These are phyloP conservation scores for Takakia lepidozioides DNA, from an alignment of 225 moss, liverwort and hornwort species.

Conservation along the genomic window DNA sequence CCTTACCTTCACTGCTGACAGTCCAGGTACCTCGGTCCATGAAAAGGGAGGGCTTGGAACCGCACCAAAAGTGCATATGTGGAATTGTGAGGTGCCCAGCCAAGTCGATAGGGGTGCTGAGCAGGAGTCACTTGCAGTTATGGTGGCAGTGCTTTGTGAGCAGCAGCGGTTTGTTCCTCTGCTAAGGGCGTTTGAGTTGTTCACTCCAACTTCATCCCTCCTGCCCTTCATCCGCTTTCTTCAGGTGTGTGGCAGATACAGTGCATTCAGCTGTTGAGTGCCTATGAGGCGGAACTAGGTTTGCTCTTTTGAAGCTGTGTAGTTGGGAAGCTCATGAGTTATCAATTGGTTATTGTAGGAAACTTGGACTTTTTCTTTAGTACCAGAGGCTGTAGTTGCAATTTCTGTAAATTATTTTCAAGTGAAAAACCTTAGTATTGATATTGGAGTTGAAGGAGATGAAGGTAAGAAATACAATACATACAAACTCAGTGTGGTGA, in stretches of 20 bases:
- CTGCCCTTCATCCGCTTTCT: slow-evolving; percentile 84
- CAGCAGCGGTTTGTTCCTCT: slow-evolving; percentile 88
- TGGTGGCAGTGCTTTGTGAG: slow-evolving; percentile 89
- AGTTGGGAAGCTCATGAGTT: no score
- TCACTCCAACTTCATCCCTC: slow-evolving; percentile 81
- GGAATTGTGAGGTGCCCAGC: slow-evolving; percentile 21
- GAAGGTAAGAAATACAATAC: no score
- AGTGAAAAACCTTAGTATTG: no score
- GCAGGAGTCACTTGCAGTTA: slow-evolving; percentile 75
- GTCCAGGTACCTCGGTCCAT: not conserved
- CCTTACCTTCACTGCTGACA: not conserved
- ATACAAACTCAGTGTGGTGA: not conserved
- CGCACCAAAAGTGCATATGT: slow-evolving; percentile 22
- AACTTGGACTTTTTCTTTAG: no score
- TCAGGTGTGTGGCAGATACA: slow-evolving; percentile 60
- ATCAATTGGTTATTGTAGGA: no score
- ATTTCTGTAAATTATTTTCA: no score
- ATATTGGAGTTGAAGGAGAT: no score
- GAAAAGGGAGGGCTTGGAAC: slow-evolving; percentile 1
- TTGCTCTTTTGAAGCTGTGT: no score
- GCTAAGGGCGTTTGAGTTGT: slow-evolving; percentile 93
- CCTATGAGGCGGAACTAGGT: no score
- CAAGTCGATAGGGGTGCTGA: slow-evolving; percentile 38
- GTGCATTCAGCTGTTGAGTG: no score
- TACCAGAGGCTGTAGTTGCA: no score